Conservation (phyloP, 2,329 filamentous ascomycete genomes). For the Monosporascus sp. region DNA sequence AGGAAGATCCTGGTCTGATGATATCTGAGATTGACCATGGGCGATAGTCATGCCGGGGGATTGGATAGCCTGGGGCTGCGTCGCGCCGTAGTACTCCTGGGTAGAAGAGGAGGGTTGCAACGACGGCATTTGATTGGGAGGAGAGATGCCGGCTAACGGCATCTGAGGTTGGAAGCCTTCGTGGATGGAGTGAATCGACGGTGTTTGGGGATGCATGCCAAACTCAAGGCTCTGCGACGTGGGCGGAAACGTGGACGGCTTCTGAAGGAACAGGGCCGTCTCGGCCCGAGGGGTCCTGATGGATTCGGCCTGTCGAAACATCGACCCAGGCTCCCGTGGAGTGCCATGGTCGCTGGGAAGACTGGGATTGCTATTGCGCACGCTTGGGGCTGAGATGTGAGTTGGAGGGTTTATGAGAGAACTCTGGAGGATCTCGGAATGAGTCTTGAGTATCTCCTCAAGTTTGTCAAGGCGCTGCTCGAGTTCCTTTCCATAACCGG, state of each 20-base stretch:
- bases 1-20: slow-evolving; percentile 62
- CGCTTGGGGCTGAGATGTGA: slow-evolving; percentile 32
- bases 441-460: slow-evolving; percentile 59
- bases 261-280: slow-evolving; percentile 57
- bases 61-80: slow-evolving; percentile 42
- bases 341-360: slow-evolving; percentile 52
- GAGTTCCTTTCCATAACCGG: slow-evolving; percentile 67
- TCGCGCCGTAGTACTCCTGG: slow-evolving; percentile 45
- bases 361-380: slow-evolving; percentile 46
- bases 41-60: slow-evolving; percentile 54
- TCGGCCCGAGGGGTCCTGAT: slow-evolving; percentile 51
- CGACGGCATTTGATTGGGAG: slow-evolving; percentile 26
- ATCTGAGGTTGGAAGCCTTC: slow-evolving; percentile 45
- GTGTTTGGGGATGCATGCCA: slow-evolving; percentile 40
- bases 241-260: slow-evolving; percentile 45
- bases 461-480: slow-evolving; percentile 67
- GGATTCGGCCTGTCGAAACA: slow-evolving; percentile 47
- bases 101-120: slow-evolving; percentile 37
- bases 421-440: slow-evolving; percentile 61
- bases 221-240: slow-evolving; percentile 46
- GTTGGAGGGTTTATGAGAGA: slow-evolving; percentile 40
- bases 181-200: slow-evolving; percentile 36
- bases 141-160: slow-evolving; percentile 36
- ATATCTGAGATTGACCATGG: slow-evolving; percentile 40
- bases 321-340: slow-evolving; percentile 40